Evolutionary conservation across 306 rosid species (phyloP).

Genomic region (Prunus mongolica): DNA sequence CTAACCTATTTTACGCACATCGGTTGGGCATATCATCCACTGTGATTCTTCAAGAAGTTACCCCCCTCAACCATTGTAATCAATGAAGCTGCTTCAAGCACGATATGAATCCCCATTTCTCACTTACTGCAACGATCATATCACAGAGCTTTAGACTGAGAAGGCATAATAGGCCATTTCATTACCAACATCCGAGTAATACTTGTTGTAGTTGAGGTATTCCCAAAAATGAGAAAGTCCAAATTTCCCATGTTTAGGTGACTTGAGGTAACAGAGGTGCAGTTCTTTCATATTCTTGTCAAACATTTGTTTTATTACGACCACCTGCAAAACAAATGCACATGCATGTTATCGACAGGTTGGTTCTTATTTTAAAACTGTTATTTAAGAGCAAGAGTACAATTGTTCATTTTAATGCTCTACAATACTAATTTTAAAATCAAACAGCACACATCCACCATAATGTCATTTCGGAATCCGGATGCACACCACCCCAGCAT

Average conservation of each 20-base stretch:
- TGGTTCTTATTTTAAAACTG: not conserved
- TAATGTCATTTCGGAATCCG: not conserved
- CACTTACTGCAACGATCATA: not conserved
- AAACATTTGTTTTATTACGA: constrained; percentile 60
- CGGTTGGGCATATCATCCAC: not conserved
- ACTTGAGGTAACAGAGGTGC: constrained; percentile 56
- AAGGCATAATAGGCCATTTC: constrained; percentile 33
- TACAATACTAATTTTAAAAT: not conserved
- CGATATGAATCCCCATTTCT: not conserved
- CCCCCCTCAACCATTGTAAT: not conserved
- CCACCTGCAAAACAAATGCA: constrained; percentile 52
- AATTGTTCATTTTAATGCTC: not conserved
- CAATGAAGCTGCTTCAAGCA: not conserved
- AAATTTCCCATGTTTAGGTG: constrained; percentile 59
- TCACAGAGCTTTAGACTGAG: constrained; percentile 14
- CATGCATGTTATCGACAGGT: not conserved
- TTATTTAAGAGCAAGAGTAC: not conserved
- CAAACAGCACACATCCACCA: not conserved
- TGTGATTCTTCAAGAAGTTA: not conserved
- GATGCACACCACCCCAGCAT: not conserved
- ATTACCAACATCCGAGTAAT: constrained; percentile 49
- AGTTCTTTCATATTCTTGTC: constrained; percentile 67
- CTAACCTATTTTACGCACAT: not conserved
- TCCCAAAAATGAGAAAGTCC: constrained; percentile 84
- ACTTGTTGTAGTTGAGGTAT: constrained; percentile 64